Base-by-base conservation (phyloP, 139 green algal species). In the Bryopsis sp. region DNA sequence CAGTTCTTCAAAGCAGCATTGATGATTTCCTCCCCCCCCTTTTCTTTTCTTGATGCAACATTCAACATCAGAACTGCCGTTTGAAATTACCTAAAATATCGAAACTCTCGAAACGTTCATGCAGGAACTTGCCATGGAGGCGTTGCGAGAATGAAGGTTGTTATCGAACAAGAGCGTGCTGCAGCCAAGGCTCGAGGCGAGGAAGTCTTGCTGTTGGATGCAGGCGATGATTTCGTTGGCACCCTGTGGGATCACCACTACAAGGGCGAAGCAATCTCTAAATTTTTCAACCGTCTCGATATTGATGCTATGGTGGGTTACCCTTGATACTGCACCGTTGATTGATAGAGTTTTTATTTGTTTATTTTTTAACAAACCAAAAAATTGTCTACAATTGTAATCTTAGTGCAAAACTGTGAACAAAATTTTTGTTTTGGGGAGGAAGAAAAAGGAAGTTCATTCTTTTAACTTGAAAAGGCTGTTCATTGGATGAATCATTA, bases 281-380 rank as follows among this genome's bases (percentile, higher is more conserved):
- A 43, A 47, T 67, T 67, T 47, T 47, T 48, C 6, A 67, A 67
- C 39, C 32, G 39, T 7, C 31, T 67, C 5, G 59, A 24, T n/a
- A 67, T 67, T 22, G 59, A 67, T 24, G 59, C 59, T n/a, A 67
- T 67, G 59, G 59, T 67, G 33, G 5, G 59, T 29, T 43, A 19
- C 19, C 43, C 19, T 54, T 54, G 43, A n/a, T n/a, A n/a, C n/a
- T n/a, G n/a, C n/a, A n/a, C n/a, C n/a, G n/a, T n/a, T 54, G 43
- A 11, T 54, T 11, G 43, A 54, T 11, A 54, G 43, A 54, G 19
- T 54, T 26, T 54, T 54, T 19, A 19, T 19, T 26, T 54, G 43
- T 54, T 54, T 26, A 11, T 11, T 19, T 19, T 54, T 54, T 11
- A 26, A 26, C 15, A 54, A 54, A 19, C 11, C 11, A 54, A 54